phyloP scores from a whole-genome alignment of 2,329 filamentous ascomycete species.

The Apiospora koreana region DNA sequence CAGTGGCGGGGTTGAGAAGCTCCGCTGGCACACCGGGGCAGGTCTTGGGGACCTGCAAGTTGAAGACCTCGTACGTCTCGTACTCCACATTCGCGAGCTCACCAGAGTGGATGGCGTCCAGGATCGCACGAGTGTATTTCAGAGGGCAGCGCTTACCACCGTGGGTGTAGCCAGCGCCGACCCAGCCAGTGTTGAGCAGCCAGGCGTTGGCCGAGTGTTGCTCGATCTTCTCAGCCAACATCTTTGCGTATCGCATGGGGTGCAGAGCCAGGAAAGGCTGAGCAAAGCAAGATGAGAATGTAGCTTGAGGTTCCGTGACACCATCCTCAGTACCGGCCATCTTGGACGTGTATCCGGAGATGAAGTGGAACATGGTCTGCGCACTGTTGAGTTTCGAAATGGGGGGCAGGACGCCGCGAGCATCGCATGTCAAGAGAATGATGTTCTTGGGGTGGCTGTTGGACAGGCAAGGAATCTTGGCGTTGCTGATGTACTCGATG shows the following conservation, averaged over 20 bases:
- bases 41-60: conserved; percentile 89
- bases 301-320: conserved; percentile 94
- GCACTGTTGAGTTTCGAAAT: conserved; percentile 94
- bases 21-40: conserved; percentile 89
- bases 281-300: conserved; percentile 98
- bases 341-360: conserved; percentile 99
- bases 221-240: conserved; percentile 98
- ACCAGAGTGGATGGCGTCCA: conserved; percentile 96
- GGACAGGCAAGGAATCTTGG: conserved; percentile 95
- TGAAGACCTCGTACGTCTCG: conserved; percentile 95
- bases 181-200: conserved; percentile 80
- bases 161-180: conserved; percentile 78
- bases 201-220: conserved; percentile 94
- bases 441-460: conserved; percentile 92
- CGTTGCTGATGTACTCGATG: conserved; percentile 98
- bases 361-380: conserved; percentile 99
- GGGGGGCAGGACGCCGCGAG: conserved; percentile 92
- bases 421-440: conserved; percentile 96
- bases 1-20: conserved; percentile 90
- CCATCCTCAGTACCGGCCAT: conserved; percentile 99
- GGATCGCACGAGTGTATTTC: conserved; percentile 98
- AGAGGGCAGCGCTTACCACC: conserved; percentile 96
- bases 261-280: conserved; percentile 98
- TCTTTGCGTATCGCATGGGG: conserved; percentile 98
- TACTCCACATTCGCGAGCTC: conserved; percentile 92